Conservation (phyloP, 2,329 filamentous ascomycete genomes). For the Fusarium sarcochroum region DNA sequence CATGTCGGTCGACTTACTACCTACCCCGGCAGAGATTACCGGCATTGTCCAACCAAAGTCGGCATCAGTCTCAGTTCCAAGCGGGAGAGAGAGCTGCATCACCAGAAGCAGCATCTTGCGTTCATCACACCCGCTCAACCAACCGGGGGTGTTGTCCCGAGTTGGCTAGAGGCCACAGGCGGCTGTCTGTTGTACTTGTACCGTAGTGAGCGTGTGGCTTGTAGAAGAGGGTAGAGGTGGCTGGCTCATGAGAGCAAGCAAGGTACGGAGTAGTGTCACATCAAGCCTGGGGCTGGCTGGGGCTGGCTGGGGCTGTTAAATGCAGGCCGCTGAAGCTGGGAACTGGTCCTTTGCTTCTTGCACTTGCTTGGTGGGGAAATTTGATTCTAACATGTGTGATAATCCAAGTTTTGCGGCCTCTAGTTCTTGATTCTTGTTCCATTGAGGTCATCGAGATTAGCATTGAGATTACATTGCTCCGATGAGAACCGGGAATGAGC, state of each 20-base stretch:
- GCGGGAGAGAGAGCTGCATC: slow-evolving; percentile 32
- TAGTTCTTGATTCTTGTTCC: neutral
- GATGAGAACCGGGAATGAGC: slow-evolving; percentile 22
- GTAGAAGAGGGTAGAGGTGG: slow-evolving; percentile 36
- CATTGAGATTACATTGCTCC: slow-evolving; percentile 19
- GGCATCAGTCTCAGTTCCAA: slow-evolving; percentile 21
- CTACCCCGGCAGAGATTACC: slow-evolving; percentile 7
- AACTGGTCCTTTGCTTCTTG: slow-evolving; percentile 15
- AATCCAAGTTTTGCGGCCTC: slow-evolving; percentile 1
- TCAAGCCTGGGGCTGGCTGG: slow-evolving; percentile 26
- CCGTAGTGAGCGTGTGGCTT: slow-evolving; percentile 32
- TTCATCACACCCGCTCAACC: slow-evolving; percentile 39
- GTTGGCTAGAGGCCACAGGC: slow-evolving; percentile 36
- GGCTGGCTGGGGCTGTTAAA: slow-evolving; percentile 23
- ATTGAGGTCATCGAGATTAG: slow-evolving; percentile 29
- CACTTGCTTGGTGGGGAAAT: slow-evolving; percentile 10
- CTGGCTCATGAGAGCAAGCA: slow-evolving; percentile 32
- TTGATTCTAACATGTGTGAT: neutral
- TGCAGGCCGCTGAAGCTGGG: slow-evolving; percentile 31
- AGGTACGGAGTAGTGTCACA: slow-evolving; percentile 34
- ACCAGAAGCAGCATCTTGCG: slow-evolving; percentile 40
- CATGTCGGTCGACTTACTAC: slow-evolving; percentile 5
- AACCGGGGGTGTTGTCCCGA: slow-evolving; percentile 39
- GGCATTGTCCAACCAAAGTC: slow-evolving; percentile 27
- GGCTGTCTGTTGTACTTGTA: slow-evolving; percentile 23